Base-by-base conservation (phyloP, 2,329 filamentous ascomycete species). In the Lachnellula hyalina region DNA sequence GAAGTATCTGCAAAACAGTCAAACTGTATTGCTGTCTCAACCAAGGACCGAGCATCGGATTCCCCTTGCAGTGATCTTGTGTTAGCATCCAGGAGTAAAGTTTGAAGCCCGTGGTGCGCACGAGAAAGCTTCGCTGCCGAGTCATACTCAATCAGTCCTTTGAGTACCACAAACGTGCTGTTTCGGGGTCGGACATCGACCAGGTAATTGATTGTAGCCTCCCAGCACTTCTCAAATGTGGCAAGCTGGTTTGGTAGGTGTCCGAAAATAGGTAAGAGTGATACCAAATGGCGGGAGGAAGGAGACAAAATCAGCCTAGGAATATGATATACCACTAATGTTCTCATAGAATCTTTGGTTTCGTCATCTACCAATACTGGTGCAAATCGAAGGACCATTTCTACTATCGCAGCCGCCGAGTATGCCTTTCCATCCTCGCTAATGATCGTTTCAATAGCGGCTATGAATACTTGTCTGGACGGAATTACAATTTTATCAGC, bases 241-340 rank as follows among this genome's bases (percentile, higher is more conserved):
- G 25, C 32, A 41, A 67, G 67, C 53, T 69, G 74, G 52, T 63
- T 72, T 40, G 70, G 70, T 15, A 75, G 72, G 32, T 73, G 67
- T 1, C 79, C 77, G 41, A 85, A 73, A 0, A 79, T 70, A 47
- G 84, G 79, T 0, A 96, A 73, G 11, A 84, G 82, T 0, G 84
- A 80, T 7, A 91, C 74, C 0, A 96, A 70, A 49, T 85, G 79
- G 2, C 79, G 71, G 0, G 83, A 81, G 1, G 90, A 92, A 0
- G 87, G 82, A 0, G 89, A 91, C 2, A 79, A 71, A 2, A 92
- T 71, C 15, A 94, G 72, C 1, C 74, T 71, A 0, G 80, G 74
- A 14, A 87, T 74, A 57, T 85, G 74, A 1, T 81, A 73, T 19
- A 75, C 70, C 4, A 87, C 71, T 42, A 88, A 82, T 0, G 63